Conservation (phyloP, 1,139 yeast genomes). For the Lodderomyces margitis region DNA sequence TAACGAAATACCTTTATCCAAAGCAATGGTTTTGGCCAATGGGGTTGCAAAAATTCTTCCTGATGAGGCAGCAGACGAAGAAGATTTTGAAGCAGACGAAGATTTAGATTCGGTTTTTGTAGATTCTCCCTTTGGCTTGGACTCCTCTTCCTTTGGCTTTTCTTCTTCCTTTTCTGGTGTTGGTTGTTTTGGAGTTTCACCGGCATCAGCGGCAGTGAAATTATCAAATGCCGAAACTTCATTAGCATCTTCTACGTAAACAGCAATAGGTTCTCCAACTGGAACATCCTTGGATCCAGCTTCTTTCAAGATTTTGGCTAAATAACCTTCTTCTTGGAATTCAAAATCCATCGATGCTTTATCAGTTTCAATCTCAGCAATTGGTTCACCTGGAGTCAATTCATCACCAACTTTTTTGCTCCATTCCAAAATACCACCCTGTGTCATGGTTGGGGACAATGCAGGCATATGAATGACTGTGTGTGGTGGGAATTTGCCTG, state of each 20-base stretch:
- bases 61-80: constrained; percentile 27
- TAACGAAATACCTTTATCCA: constrained; percentile 87
- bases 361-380: constrained; percentile 97
- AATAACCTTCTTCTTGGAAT: constrained; percentile 95
- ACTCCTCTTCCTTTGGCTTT: constrained; percentile 22
- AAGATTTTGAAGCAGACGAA: constrained; percentile 26
- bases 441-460: constrained; percentile 96
- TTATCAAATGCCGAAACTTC: constrained; percentile 87
- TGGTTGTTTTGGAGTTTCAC: constrained; percentile 46
- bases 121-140: constrained; percentile 19
- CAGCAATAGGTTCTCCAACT: constrained; percentile 95
- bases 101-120: constrained; percentile 21
- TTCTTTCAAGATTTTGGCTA: constrained; percentile 85
- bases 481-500: constrained; percentile 60
- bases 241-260: constrained; percentile 81
- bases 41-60: constrained; percentile 93
- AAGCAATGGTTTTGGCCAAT: constrained; percentile 87
- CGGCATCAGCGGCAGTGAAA: constrained; percentile 84
- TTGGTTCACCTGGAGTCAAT: constrained; percentile 85
- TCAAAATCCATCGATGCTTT: constrained; percentile 99
- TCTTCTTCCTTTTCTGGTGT: constrained; percentile 24
- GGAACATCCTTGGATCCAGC: constrained; percentile 90
- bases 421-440: constrained; percentile 90
- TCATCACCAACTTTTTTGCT: constrained; percentile 84
- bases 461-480: constrained; percentile 86